Evolutionary conservation across 2,329 filamentous ascomycete species (phyloP).

Genomic region (Aspergillus piperis): DNA sequence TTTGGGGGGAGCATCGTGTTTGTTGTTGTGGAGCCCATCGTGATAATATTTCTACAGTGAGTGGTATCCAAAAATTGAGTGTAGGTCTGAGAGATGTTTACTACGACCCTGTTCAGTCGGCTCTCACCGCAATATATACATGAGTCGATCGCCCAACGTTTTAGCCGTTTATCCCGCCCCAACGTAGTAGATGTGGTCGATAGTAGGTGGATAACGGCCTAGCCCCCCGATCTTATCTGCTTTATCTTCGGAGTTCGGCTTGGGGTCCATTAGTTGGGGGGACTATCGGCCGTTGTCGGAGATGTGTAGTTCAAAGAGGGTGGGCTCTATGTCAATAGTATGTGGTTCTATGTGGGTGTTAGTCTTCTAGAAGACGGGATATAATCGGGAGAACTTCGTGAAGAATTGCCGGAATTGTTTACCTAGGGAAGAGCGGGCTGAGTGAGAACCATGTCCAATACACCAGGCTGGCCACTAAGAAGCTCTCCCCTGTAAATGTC

Average conservation of each 20-base stretch:
- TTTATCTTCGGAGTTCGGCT: conserved; percentile 2
- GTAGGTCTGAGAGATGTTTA: no score
- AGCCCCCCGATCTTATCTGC: conserved; percentile 1
- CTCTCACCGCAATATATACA: background rate
- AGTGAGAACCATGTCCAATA: background rate
- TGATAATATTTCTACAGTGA: background rate
- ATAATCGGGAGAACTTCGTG: no score
- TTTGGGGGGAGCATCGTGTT: conserved; percentile 14
- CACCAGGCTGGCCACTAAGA: background rate
- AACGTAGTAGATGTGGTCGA: background rate
- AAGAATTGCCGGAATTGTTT: no score
- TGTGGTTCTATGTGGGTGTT: no score
- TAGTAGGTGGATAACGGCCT: conserved; percentile 2
- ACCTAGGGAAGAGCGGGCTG: background rate
- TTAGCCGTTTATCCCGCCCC: background rate
- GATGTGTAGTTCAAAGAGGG: background rate
- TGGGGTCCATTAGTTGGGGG: background rate
- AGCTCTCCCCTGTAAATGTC: background rate
- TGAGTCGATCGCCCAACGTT: background rate
- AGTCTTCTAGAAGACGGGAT: no score
- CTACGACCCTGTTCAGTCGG: background rate
- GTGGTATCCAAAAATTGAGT: background rate
- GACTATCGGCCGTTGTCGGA: background rate
- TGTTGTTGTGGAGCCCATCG: background rate
- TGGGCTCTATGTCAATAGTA: no score